phyloP scores from a whole-genome alignment of 1,284 basidiomycete species.

The Phellopilus nigrolimitatus region DNA sequence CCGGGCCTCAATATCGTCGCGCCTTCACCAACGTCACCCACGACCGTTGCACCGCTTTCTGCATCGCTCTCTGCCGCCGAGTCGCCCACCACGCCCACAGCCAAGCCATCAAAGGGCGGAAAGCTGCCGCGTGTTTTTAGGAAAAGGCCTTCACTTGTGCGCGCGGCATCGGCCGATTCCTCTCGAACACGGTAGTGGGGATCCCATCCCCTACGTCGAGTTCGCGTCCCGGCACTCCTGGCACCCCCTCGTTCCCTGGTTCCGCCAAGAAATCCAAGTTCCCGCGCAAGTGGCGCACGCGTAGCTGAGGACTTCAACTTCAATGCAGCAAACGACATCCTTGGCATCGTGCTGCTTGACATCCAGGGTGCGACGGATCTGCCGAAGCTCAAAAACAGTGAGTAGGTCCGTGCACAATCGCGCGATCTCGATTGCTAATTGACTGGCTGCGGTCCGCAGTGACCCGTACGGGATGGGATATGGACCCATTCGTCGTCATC shows the following conservation, averaged over 20 bases:
- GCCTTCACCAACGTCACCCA: slow-evolving; percentile 8
- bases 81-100: background rate
- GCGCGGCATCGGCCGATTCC: slow-evolving; percentile 13
- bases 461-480: slow-evolving; percentile 86
- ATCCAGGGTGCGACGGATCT: slow-evolving; percentile 74
- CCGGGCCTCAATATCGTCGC: slow-evolving; percentile 12
- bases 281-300: slow-evolving; percentile 30
- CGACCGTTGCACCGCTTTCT: background rate
- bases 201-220: slow-evolving; percentile 2
- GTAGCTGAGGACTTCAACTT: slow-evolving; percentile 57
- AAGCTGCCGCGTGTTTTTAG: slow-evolving; percentile 13
- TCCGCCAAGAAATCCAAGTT: slow-evolving; percentile 17
- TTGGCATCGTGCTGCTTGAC: slow-evolving; percentile 88
- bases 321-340: slow-evolving; percentile 68
- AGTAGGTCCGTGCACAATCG: slow-evolving; percentile 31
- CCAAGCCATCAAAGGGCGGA: slow-evolving; percentile 11
- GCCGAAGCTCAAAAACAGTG: slow-evolving; percentile 83
- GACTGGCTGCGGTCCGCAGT: slow-evolving; percentile 47
- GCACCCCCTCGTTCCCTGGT: slow-evolving; percentile 16
- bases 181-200: background rate
- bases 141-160: slow-evolving; percentile 8
- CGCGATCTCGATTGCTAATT: slow-evolving; percentile 2
- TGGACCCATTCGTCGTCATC: slow-evolving; percentile 96
- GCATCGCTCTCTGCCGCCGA: background rate
- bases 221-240: slow-evolving; percentile 18